Conservation (phyloP, 169 alveolate species). For the Cryptosporidium parvum region DNA sequence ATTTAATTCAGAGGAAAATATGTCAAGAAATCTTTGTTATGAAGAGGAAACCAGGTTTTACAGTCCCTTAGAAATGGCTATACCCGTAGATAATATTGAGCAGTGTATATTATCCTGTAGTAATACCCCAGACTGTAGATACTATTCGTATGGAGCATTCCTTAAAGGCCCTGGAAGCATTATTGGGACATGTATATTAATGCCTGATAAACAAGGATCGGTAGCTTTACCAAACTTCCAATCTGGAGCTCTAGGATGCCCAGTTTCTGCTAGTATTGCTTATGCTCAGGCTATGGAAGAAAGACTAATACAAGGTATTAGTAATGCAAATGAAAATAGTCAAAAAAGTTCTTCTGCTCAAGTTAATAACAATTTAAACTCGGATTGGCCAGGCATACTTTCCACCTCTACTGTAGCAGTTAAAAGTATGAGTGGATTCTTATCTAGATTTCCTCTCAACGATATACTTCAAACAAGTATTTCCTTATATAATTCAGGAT, state of each 20-base stretch:
- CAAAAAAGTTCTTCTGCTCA: constrained; percentile 11
- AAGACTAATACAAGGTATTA: constrained; percentile 45
- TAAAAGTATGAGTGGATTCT: constrained; percentile 68
- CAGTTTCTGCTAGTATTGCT: constrained; percentile 74
- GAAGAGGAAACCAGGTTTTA: constrained; percentile 72
- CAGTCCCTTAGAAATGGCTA: constrained; percentile 70
- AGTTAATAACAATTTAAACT: background rate
- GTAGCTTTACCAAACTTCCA: constrained; percentile 61
- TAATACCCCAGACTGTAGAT: constrained; percentile 71
- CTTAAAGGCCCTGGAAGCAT: constrained; percentile 48
- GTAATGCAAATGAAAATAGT: constrained; percentile 23
- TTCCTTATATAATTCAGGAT: constrained; percentile 68
- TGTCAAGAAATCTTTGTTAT: constrained; percentile 27
- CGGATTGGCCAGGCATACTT: constrained; percentile 74
- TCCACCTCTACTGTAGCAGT: constrained; percentile 57
- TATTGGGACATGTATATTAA: constrained; percentile 57
- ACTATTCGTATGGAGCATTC: constrained; percentile 70
- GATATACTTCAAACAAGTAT: constrained; percentile 66
- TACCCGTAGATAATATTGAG: constrained; percentile 68
- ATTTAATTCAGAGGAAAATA: background rate
- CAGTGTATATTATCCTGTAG: constrained; percentile 69
- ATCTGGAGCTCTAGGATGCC: constrained; percentile 71
- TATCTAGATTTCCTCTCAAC: constrained; percentile 66
- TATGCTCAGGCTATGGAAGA: constrained; percentile 75
- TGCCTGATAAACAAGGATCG: constrained; percentile 75